phyloP scores from a whole-genome alignment of 441 rosid genomes.

The Populus hybrid region DNA sequence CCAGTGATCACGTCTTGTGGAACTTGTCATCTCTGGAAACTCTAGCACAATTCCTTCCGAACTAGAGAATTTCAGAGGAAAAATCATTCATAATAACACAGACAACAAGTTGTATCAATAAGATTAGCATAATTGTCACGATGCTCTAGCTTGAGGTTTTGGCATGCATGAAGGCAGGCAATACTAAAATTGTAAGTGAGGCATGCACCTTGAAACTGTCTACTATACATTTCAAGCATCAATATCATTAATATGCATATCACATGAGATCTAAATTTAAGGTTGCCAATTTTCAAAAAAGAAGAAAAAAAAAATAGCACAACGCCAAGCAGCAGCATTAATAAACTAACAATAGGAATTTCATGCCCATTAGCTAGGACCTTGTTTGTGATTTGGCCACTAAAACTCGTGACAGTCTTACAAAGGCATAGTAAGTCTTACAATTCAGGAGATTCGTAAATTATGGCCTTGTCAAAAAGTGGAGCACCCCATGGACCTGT shows the following conservation, averaged over 20 bases:
- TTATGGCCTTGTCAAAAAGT: slow-evolving; percentile 85
- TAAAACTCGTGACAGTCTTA: background rate
- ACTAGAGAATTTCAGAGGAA: slow-evolving; percentile 33
- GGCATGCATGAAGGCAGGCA: background rate
- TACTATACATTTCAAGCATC: background rate
- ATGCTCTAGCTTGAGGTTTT: background rate
- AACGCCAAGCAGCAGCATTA: no score
- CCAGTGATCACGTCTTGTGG: slow-evolving; percentile 93
- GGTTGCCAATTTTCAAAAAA: background rate
- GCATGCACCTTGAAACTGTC: background rate
- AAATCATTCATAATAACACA: slow-evolving; percentile 2
- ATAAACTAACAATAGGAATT: no score
- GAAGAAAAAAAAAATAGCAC: background rate
- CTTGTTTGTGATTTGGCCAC: no score
- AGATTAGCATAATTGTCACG: background rate
- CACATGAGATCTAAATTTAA: background rate
- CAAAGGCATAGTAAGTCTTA: slow-evolving; percentile 32
- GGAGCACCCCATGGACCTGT: slow-evolving; percentile 99
- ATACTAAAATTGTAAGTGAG: background rate
- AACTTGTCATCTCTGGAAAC: slow-evolving; percentile 95
- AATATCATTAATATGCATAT: no score
- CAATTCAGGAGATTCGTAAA: slow-evolving; percentile 70
- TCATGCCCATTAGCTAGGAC: no score
- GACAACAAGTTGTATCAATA: background rate
- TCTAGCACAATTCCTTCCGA: slow-evolving; percentile 79